These are phyloP conservation scores for Neurospora cerealis DNA, from an alignment of 495 filamentous ascomycete species.

Conservation along the genomic window DNA sequence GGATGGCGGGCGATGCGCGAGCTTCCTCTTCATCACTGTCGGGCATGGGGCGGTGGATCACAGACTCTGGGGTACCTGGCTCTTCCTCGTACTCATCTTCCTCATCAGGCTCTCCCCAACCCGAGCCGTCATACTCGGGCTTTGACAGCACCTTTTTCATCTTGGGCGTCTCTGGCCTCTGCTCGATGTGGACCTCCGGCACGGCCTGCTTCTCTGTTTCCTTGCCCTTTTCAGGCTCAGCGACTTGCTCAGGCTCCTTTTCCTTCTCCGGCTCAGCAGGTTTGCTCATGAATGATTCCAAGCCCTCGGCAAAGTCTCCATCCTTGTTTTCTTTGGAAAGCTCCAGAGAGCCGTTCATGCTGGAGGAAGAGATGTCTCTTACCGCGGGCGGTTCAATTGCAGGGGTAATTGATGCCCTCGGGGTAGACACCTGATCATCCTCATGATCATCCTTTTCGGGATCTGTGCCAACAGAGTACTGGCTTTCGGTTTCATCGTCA, in stretches of 20 bases:
- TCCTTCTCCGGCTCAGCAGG: slow-evolving; percentile 14
- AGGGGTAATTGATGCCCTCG: slow-evolving; percentile 26
- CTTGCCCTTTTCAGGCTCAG: slow-evolving; percentile 27
- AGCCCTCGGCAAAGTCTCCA: slow-evolving; percentile 27
- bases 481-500: slow-evolving; percentile 18
- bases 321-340: slow-evolving; percentile 14
- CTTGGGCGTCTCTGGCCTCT: neutral
- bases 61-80: slow-evolving; percentile 83
- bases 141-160: slow-evolving; percentile 33
- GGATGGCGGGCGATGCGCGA: slow-evolving; percentile 51
- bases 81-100: slow-evolving; percentile 45
- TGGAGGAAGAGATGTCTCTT: slow-evolving; percentile 1
- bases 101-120: slow-evolving; percentile 43
- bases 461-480: slow-evolving; percentile 16
- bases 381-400: neutral
- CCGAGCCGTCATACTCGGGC: slow-evolving; percentile 45
- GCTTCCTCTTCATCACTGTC: slow-evolving; percentile 36
- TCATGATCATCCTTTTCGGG: slow-evolving; percentile 4
- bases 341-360: slow-evolving; percentile 5
- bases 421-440: slow-evolving; percentile 34
- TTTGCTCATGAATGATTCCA: slow-evolving; percentile 34
- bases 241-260: slow-evolving; percentile 12
- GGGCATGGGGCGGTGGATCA: slow-evolving; percentile 67
- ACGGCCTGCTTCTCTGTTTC: slow-evolving; percentile 32
- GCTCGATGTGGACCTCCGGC: slow-evolving; percentile 5